Evolutionary conservation across 2,329 filamentous ascomycete species (phyloP), one percentile per base, ranked within the genome.

Genomic region (Metarhizium robertsii): DNA sequence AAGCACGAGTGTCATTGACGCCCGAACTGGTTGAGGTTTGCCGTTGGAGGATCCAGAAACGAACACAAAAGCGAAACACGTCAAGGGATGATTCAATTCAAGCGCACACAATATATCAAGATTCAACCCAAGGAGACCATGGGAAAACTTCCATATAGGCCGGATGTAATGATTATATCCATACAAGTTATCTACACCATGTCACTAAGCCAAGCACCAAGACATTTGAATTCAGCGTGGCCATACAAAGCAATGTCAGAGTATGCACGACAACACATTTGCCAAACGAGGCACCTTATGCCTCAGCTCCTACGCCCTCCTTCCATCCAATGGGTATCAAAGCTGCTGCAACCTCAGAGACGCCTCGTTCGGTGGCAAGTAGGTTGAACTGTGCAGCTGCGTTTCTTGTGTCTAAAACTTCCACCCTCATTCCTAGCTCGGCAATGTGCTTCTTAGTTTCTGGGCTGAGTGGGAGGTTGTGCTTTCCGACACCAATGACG

Each of bases 301-400:
- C 62, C 50, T 62, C 56, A 6, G 74, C 75, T 2, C 78, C 77
- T 30, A 73, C 61, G 2, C 79, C 79, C 57, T 89, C 86, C 63
- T 78, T 82, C 89, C 90, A 95, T 2, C 90, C 91, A 53, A 94
- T 79, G 0, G 92, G 92, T 69, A 97, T 82, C 71, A 99, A 69
- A 10, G 91, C 92, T 2, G 90, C 92, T 32, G 91, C 92, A 59
- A 97, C 85, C 64, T 92, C 87, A 20, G 84, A 79, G 6, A 94
- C 84, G 1, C 94, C 92, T 53, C 94, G 78, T 74, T 99, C 94
- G 18, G 91, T 97, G n/a, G 91, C 92, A 54, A 99, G 74, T 65
- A 99, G 69, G 67, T 99, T 99, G 71, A 94, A 99, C 69, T 96
- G 91, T 38, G 92, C 87, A 1, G 92, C 90, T 8, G 94, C 94